Percentiles rank a stretch among this genome's conserved stretches.
phyloP scores from a whole-genome alignment of 2,329 filamentous ascomycete genomes.

The Pseudocercospora cruenta region DNA sequence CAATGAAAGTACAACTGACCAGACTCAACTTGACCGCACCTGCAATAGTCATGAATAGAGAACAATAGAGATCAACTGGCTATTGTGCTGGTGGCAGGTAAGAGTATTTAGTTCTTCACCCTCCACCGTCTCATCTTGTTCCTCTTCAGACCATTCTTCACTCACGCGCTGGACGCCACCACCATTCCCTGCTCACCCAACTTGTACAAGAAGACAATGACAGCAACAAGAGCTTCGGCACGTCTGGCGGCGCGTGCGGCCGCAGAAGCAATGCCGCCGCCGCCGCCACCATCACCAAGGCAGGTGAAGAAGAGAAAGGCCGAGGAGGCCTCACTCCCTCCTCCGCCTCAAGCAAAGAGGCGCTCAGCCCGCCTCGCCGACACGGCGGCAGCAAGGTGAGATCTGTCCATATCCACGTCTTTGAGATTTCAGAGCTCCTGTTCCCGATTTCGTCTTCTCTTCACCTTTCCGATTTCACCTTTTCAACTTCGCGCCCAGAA shows the following conservation, averaged over 20 bases:
- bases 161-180: background rate
- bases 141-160: background rate
- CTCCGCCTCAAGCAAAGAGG: background rate
- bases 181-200: background rate
- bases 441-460: background rate
- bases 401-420: too few species aligned
- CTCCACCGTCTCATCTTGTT: background rate
- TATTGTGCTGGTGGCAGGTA: background rate
- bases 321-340: slow-evolving; percentile 5
- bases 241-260: background rate
- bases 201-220: background rate
- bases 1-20: background rate
- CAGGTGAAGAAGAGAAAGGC: slow-evolving; percentile 5
- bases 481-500: background rate
- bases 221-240: background rate
- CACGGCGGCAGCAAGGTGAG: background rate
- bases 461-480: background rate
- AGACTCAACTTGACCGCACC: background rate
- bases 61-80: background rate
- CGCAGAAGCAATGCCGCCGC: background rate
- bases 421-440: background rate
- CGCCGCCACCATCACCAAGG: background rate
- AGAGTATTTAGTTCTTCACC: background rate
- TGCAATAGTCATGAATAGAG: background rate
- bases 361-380: background rate